Conservation (phyloP, 805 yeast species). For the Candida maesae region DNA sequence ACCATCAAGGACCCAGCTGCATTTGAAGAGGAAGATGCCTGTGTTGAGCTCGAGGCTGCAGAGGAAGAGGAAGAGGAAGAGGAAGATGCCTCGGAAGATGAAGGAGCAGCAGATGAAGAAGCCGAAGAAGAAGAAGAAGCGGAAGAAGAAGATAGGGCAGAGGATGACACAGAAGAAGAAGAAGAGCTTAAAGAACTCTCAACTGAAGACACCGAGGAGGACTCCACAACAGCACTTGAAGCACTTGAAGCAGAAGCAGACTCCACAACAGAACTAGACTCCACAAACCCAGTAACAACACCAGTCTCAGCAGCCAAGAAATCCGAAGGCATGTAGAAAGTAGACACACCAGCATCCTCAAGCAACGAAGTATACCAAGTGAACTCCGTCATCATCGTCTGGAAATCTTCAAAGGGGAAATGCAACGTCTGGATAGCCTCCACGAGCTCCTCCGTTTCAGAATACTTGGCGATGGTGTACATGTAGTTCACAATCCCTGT, state of each 20-base stretch:
- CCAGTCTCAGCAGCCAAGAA: slow-evolving; percentile 16
- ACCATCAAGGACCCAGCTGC: slow-evolving; percentile 8
- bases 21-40: slow-evolving; percentile 3
- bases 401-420: slow-evolving; percentile 36
- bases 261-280: no score
- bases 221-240: not conserved
- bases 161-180: slow-evolving; percentile 7
- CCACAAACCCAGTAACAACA: no score
- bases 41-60: not conserved
- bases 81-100: not conserved
- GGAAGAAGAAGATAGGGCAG: not conserved
- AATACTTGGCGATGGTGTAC: slow-evolving; percentile 27
- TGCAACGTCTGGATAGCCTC: slow-evolving; percentile 25
- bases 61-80: not conserved
- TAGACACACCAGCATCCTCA: slow-evolving; percentile 16
- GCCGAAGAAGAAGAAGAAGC: not conserved
- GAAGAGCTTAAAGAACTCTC: no score
- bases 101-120: not conserved
- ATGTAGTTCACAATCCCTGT: slow-evolving; percentile 33
- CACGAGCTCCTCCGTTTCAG: slow-evolving; percentile 25
- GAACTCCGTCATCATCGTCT: slow-evolving; percentile 31
- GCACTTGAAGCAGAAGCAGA: slow-evolving; percentile 1
- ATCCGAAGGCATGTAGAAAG: slow-evolving; percentile 22
- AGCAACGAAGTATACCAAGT: slow-evolving; percentile 21
- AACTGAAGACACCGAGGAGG: not conserved